Conservation (phyloP, 1,284 basidiomycete genomes). For the Cutaneotrichosporon mucoides region DNA sequence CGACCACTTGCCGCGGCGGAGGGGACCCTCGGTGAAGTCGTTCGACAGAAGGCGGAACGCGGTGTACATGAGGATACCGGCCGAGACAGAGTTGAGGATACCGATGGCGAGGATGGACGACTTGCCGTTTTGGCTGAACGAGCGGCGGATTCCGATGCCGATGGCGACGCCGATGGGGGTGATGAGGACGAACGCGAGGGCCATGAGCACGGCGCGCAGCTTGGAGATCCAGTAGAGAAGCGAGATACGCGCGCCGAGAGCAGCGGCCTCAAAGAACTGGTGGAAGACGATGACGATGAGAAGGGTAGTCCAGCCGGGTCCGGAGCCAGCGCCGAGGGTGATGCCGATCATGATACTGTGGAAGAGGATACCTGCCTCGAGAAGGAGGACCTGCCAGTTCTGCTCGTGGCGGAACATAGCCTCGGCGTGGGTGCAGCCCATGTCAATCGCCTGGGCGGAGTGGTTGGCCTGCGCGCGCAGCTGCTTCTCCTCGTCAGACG, state of each 20-base stretch:
- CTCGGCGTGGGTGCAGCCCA: conserved; percentile 9
- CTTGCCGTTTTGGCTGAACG: conserved; percentile 36
- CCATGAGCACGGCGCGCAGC: conserved; percentile 22
- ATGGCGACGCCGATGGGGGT: conserved; percentile 34
- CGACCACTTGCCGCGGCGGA: conserved; percentile 15
- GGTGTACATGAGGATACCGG: conserved; percentile 26
- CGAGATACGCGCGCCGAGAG: conserved; percentile 34
- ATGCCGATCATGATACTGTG: conserved; percentile 28
- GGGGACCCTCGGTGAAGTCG: conserved; percentile 30
- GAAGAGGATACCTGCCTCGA: conserved; percentile 52
- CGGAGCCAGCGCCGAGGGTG: conserved; percentile 26
- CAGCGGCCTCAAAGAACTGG: conserved; percentile 17
- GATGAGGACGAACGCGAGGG: conserved; percentile 26
- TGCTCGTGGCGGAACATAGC: conserved; percentile 13
- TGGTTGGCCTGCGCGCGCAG: background rate
- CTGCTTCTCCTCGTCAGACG: background rate
- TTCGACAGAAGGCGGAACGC: conserved; percentile 33
- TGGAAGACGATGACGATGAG: conserved; percentile 36
- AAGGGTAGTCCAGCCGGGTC: conserved; percentile 26
- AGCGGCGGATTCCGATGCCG: conserved; percentile 35
- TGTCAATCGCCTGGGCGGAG: background rate
- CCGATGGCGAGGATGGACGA: conserved; percentile 36
- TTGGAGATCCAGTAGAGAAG: conserved; percentile 22
- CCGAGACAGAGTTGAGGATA: conserved; percentile 35
- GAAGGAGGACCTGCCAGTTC: conserved; percentile 24